phyloP scores from a whole-genome alignment of 345 rosid genomes.

The Clausena lansium region DNA sequence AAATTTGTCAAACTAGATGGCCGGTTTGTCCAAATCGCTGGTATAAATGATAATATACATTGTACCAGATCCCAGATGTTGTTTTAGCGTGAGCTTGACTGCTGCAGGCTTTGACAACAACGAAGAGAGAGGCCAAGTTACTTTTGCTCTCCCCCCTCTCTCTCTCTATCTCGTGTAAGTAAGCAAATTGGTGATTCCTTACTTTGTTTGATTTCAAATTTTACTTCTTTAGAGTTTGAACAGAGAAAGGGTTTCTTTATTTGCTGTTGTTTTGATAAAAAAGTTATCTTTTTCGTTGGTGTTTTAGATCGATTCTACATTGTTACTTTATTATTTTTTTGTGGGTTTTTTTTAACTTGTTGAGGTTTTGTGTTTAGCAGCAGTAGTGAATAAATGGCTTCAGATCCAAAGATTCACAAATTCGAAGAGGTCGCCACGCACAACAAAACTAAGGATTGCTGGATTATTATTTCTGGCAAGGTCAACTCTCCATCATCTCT shows the following conservation, averaged over 20 bases:
- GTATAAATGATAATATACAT: no score
- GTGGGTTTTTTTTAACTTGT: constrained; percentile 18
- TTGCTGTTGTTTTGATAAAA: neutral
- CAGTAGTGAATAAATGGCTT: constrained; percentile 52
- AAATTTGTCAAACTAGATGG: neutral
- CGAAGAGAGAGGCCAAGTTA: neutral
- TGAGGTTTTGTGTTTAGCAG: constrained; percentile 22
- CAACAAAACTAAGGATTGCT: constrained; percentile 84
- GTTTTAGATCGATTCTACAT: neutral
- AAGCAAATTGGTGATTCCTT: constrained; percentile 6
- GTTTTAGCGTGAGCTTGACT: neutral
- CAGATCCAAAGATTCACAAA: constrained; percentile 49
- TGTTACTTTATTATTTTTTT: neutral
- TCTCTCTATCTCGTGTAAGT: neutral
- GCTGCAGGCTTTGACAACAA: neutral
- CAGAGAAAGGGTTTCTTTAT: no score
- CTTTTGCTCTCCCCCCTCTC: neutral
- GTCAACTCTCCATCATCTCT: constrained; percentile 46
- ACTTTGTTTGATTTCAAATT: neutral
- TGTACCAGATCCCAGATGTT: neutral
- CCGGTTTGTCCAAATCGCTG: neutral
- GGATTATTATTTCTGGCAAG: constrained; percentile 90
- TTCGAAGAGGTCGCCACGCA: constrained; percentile 82
- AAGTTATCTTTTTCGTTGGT: neutral
- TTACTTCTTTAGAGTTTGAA: neutral